A percentile compares a stretch with the other conserved stretches of the same genome.
phyloP scores from a whole-genome alignment of 768 basidiomycete genomes.

The Hygrophoropsis aurantiaca region DNA sequence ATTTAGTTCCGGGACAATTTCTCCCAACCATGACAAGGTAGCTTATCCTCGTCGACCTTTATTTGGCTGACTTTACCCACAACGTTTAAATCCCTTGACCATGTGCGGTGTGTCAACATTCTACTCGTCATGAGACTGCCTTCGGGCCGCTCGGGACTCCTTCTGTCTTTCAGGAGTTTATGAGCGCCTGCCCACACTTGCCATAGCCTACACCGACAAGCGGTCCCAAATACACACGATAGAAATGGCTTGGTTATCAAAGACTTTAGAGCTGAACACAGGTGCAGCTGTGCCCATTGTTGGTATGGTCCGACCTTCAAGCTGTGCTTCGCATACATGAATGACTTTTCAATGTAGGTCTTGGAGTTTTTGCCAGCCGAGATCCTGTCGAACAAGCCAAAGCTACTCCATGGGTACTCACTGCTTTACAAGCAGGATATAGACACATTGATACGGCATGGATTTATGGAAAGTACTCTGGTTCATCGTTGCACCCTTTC shows the following conservation, averaged over 20 bases:
- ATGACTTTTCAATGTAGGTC: conserved; percentile 1
- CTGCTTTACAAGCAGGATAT: conserved; percentile 34
- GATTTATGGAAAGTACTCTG: conserved; percentile 26
- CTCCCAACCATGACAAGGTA: no score
- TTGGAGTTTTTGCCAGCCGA: not conserved
- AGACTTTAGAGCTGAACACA: conserved; percentile 22
- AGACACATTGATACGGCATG: conserved; percentile 43
- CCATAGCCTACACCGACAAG: not conserved
- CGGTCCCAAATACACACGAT: conserved; percentile 5
- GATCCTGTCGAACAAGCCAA: conserved; percentile 4
- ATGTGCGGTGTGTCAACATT: not conserved
- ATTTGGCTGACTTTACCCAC: no score
- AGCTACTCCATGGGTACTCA: not conserved
- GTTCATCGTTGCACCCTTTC: no score
- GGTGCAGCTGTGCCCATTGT: conserved; percentile 25
- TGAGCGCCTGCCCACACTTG: not conserved
- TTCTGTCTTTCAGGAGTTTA: not conserved
- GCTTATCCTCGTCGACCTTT: no score
- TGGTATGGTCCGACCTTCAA: conserved; percentile 24
- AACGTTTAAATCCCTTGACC: no score
- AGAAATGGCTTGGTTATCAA: conserved; percentile 1
- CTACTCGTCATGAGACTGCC: not conserved
- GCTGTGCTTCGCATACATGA: not conserved
- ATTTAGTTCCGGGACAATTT: no score
- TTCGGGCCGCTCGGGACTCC: not conserved